Evolutionary conservation across 1,284 basidiomycete species (phyloP).

Genomic region (Fomes fomentarius): DNA sequence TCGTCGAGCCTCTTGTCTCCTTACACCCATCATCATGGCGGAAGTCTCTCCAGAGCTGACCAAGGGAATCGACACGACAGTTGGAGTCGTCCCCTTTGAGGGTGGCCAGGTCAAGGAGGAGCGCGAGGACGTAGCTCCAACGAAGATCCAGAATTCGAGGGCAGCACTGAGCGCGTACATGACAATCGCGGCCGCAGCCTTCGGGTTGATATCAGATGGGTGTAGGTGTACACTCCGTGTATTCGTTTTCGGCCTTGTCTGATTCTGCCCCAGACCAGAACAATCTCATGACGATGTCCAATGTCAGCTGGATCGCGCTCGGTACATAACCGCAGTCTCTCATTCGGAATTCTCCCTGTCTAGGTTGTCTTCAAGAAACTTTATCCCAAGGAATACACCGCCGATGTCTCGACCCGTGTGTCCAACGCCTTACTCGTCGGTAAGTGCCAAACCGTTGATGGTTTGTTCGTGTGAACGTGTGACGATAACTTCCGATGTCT

Average conservation of each 20-base stretch:
- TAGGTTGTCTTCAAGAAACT: slow-evolving; percentile 66
- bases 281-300: slow-evolving; percentile 68
- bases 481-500: slow-evolving; percentile 2
- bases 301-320: slow-evolving; percentile 39
- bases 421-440: slow-evolving; percentile 78
- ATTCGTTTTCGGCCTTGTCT: neutral
- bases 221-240: slow-evolving; percentile 42
- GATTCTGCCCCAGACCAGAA: slow-evolving; percentile 58
- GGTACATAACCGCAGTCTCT: no score
- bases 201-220: slow-evolving; percentile 73
- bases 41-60: slow-evolving; percentile 3
- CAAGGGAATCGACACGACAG: slow-evolving; percentile 10
- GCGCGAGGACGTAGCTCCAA: neutral
- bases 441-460: slow-evolving; percentile 28
- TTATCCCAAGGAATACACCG: slow-evolving; percentile 63
- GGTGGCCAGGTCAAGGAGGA: slow-evolving; percentile 1
- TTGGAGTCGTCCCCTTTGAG: slow-evolving; percentile 14
- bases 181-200: slow-evolving; percentile 65
- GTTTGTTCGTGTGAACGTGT: slow-evolving; percentile 12
- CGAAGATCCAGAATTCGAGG: slow-evolving; percentile 29
- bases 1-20: slow-evolving; percentile 8
- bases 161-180: slow-evolving; percentile 58
- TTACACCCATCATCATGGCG: slow-evolving; percentile 17
- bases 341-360: no score
- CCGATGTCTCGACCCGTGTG: slow-evolving; percentile 67